Conservation (phyloP, 805 yeast species). For the Kazachstania martiniae region DNA sequence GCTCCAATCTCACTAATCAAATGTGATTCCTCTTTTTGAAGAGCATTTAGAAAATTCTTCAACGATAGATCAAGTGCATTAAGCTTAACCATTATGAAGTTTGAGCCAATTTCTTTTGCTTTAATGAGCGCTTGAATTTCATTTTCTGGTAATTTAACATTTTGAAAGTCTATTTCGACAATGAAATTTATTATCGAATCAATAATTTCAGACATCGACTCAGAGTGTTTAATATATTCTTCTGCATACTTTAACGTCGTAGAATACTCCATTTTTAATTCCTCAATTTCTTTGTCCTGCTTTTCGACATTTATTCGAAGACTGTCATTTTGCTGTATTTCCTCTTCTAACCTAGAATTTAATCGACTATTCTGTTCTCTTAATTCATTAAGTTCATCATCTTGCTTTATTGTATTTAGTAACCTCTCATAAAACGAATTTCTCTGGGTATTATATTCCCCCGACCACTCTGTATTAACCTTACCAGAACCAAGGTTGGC, state of each 20-base stretch:
- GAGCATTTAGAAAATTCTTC: constrained; percentile 7
- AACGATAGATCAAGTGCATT: constrained; percentile 17
- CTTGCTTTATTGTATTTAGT: constrained; percentile 11
- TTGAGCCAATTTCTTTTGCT: constrained; percentile 15
- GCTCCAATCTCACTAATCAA: not conserved
- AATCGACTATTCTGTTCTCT: constrained; percentile 3
- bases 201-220: constrained; percentile 13
- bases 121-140: constrained; percentile 13
- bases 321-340: constrained; percentile 2
- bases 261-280: constrained; percentile 18
- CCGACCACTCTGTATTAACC: constrained; percentile 4
- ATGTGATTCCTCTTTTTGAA: constrained; percentile 1
- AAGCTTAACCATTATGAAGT: constrained; percentile 21
- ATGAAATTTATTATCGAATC: constrained; percentile 13
- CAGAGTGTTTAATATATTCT: constrained; percentile 22
- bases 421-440: constrained; percentile 16
- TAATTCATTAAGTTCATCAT: constrained; percentile 14
- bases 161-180: not conserved
- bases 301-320: constrained; percentile 16
- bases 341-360: constrained; percentile 3
- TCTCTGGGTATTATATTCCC: constrained; percentile 5
- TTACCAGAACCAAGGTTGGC: constrained; percentile 4
- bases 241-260: constrained; percentile 21
- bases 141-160: constrained; percentile 7
- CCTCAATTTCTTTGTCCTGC: constrained; percentile 18